phyloP scores from a whole-genome alignment of 345 rosid species.

The Psidium guajava region DNA sequence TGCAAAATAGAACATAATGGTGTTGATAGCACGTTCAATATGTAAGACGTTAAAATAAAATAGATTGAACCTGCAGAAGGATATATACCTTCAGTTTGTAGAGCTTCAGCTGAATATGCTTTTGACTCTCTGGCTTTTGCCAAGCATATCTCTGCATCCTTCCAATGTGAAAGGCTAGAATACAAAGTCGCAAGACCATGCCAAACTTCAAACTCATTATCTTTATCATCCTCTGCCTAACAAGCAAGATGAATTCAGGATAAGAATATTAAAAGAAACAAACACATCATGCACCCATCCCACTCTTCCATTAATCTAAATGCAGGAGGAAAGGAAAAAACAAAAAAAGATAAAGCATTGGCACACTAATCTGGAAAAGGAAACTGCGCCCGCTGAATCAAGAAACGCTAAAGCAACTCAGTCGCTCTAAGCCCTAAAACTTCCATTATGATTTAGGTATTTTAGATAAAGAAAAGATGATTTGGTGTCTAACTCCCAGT shows the following conservation, averaged over 20 bases:
- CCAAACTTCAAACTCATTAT: constrained; percentile 87
- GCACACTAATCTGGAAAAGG: background rate
- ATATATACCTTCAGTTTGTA: constrained; percentile 71
- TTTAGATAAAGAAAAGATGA: background rate
- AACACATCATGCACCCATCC: background rate
- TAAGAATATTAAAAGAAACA: background rate
- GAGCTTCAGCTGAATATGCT: constrained; percentile 55
- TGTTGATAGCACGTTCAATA: background rate
- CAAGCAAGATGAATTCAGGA: background rate
- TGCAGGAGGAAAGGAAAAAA: background rate
- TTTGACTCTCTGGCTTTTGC: constrained; percentile 68
- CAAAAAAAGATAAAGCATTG: background rate
- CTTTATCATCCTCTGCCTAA: constrained; percentile 56
- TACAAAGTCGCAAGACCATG: constrained; percentile 78
- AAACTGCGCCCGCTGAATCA: background rate
- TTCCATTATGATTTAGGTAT: background rate
- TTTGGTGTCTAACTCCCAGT: background rate
- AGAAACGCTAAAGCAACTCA: background rate
- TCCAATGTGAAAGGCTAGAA: constrained; percentile 80
- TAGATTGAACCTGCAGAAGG: constrained; percentile 2
- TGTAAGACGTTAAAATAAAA: background rate
- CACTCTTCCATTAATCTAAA: background rate
- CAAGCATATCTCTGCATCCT: constrained; percentile 81
- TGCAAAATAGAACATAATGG: background rate
- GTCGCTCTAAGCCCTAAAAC: background rate